These are phyloP conservation scores for Amanita subjunquillea DNA, from an alignment of 768 basidiomycete genomes.

Conservation along the genomic window DNA sequence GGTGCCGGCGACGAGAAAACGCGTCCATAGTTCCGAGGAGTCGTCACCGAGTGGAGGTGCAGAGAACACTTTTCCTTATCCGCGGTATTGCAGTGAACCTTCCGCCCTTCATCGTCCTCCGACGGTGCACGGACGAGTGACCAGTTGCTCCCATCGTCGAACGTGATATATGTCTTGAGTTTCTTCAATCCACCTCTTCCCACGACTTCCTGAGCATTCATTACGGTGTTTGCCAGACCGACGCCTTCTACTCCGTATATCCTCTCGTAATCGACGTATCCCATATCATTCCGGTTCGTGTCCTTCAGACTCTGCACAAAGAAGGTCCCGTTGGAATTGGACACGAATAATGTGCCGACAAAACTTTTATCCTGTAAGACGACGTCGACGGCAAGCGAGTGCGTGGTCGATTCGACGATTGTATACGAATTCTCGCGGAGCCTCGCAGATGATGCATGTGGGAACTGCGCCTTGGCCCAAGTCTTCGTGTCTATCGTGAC, in stretches of 20 bases:
- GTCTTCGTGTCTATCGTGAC: constrained; percentile 73
- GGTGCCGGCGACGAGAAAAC: constrained; percentile 94
- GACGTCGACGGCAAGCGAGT: constrained; percentile 93
- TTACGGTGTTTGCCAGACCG: constrained; percentile 81
- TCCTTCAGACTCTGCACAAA: constrained; percentile 87
- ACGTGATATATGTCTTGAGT: constrained; percentile 75
- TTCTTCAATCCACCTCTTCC: constrained; percentile 57
- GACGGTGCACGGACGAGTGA: constrained; percentile 46
- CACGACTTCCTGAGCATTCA: constrained; percentile 79
- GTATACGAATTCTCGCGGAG: constrained; percentile 93
- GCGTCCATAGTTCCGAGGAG: constrained; percentile 87
- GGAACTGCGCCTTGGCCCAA: constrained; percentile 90
- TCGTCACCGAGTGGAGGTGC: constrained; percentile 88
- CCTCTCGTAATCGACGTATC: constrained; percentile 91
- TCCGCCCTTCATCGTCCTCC: constrained; percentile 47
- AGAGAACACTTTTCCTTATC: constrained; percentile 63
- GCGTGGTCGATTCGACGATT: constrained; percentile 86
- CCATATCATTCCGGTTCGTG: constrained; percentile 82
- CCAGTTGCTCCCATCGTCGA: constrained; percentile 85
- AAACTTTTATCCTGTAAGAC: constrained; percentile 54
- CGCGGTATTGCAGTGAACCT: constrained; percentile 50
- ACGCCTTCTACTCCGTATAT: constrained; percentile 83
- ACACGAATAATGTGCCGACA: constrained; percentile 90
- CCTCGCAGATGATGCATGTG: constrained; percentile 71
- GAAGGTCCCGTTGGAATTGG: constrained; percentile 92